Conservation (phyloP, 2,329 filamentous ascomycete genomes). For the Fusarium sp. region DNA sequence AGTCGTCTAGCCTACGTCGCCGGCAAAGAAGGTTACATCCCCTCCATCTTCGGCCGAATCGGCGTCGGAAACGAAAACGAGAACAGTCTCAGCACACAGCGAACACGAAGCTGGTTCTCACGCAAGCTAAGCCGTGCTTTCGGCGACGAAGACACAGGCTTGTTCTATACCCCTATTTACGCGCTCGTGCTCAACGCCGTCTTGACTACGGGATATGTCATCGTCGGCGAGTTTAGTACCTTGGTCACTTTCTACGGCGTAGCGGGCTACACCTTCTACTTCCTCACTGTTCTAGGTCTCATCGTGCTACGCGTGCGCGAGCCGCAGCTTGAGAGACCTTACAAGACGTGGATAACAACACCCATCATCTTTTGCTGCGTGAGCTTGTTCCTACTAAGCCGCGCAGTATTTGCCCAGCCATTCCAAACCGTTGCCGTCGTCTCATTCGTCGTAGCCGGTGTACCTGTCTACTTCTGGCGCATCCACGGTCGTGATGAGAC, state of each 20-base stretch:
- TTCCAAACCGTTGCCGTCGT: constrained; percentile 88
- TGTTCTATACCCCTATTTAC: constrained; percentile 94
- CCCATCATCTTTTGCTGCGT: constrained; percentile 99
- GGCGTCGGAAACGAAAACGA: constrained; percentile 66
- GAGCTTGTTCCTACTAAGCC: constrained; percentile 85
- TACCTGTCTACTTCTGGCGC: constrained; percentile 90
- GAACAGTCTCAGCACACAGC: constrained; percentile 53
- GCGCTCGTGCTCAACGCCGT: constrained; percentile 82
- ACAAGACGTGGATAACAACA: constrained; percentile 95
- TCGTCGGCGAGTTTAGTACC: constrained; percentile 88
- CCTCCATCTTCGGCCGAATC: constrained; percentile 80
- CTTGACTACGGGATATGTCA: constrained; percentile 78
- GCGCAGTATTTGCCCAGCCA: constrained; percentile 90
- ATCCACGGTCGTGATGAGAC: constrained; percentile 70
- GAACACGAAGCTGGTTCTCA: constrained; percentile 63
- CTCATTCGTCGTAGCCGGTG: constrained; percentile 80
- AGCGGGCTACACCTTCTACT: constrained; percentile 97
- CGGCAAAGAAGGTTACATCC: constrained; percentile 93
- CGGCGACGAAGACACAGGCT: constrained; percentile 77
- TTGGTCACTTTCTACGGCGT: constrained; percentile 97
- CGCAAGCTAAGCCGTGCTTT: constrained; percentile 68
- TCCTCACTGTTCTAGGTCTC: constrained; percentile 89
- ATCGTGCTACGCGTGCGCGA: constrained; percentile 90
- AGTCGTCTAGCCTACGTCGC: constrained; percentile 92
- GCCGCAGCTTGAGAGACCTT: constrained; percentile 86